Evolutionary conservation across 371 early-diverging fungal genomes (phyloP), one percentile per base, ranked within the genome.

Genomic region (Saksenaea vasiformis): DNA sequence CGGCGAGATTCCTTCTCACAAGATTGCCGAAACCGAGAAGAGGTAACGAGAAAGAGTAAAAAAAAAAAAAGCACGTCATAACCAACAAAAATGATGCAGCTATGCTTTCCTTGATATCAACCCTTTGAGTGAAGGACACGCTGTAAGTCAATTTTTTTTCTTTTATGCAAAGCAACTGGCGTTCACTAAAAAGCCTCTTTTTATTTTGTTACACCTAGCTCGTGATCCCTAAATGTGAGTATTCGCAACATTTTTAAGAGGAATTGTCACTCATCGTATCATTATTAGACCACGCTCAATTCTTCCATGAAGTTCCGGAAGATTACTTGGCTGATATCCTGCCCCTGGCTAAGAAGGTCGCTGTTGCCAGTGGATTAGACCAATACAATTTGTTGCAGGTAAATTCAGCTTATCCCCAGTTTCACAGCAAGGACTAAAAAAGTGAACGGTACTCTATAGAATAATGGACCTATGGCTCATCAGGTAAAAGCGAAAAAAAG

Each of bases 341-440:
- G 70, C 96, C 95, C 14, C 76, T 90, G 22, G 94, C 95, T 56
- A 95, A 95, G 78, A 90, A 91, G 77, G 84, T 97, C 39, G 94
- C 93, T 13, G 47, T 65, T 14, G 92, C 91, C 11, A 68, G 85
- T 19, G 89, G 89, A 15, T 75, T 81, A 43, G 67, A 67, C 0
- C 80, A 94, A 66, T 98, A 97, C 84, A 98, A 98, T 78, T 76
- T 98, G 27, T 74, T 98, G 31, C 97, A 97, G 90, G 93, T 74
- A 79, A 70, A 3, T 37, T 37, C 11, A 31, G 2, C 31, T 31
- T 34, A 7, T 26, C 15, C 19, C 22, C 26, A 9, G 17, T 24
- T 1, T 1, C 3, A 44, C 7, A 15, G 7, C 37, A 27, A 5
- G 1, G 1, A 28, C 36, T 19, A 15, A 36, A 35, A 14, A 19